A percentile compares a stretch with the other conserved stretches of the same genome.
Evolutionary conservation across 305 asterid genomes (phyloP).

Genomic region (Vinca major): DNA sequence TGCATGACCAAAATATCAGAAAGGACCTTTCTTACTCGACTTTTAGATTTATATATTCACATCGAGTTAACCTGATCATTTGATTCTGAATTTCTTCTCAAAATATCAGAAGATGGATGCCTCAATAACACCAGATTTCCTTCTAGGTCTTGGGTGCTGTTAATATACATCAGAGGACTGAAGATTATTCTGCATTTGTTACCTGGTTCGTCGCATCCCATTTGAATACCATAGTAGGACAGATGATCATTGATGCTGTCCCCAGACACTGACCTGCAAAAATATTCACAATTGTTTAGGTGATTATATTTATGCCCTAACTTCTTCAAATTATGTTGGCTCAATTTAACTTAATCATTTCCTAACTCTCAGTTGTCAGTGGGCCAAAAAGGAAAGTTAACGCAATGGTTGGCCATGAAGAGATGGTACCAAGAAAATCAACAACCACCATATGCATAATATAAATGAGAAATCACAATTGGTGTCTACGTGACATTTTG

Average conservation of each 20-base stretch:
- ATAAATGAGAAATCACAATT: neutral
- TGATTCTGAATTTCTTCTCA: conserved; percentile 29
- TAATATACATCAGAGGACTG: conserved; percentile 40
- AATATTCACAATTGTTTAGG: conserved; percentile 9
- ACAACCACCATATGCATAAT: neutral
- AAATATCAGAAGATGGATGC: conserved; percentile 27
- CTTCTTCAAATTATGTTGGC: neutral
- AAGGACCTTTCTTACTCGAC: too few species aligned
- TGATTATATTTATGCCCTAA: neutral
- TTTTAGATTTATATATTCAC: conserved; percentile 18
- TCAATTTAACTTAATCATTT: neutral
- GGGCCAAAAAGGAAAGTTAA: neutral
- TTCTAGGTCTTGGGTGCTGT: conserved; percentile 35
- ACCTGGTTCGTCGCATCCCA: conserved; percentile 57
- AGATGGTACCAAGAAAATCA: neutral
- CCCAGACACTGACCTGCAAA: conserved; percentile 75
- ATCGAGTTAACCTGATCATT: conserved; percentile 18
- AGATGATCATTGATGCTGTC: conserved; percentile 80
- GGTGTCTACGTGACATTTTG: neutral
- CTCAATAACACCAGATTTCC: conserved; percentile 59
- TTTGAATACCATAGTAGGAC: conserved; percentile 52
- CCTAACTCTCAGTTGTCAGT: neutral
- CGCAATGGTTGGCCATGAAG: neutral
- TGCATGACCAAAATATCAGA: too few species aligned
- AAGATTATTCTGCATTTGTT: conserved; percentile 52